Conservation (phyloP, 1,139 yeast genomes). For the Protomyces gravidus region DNA sequence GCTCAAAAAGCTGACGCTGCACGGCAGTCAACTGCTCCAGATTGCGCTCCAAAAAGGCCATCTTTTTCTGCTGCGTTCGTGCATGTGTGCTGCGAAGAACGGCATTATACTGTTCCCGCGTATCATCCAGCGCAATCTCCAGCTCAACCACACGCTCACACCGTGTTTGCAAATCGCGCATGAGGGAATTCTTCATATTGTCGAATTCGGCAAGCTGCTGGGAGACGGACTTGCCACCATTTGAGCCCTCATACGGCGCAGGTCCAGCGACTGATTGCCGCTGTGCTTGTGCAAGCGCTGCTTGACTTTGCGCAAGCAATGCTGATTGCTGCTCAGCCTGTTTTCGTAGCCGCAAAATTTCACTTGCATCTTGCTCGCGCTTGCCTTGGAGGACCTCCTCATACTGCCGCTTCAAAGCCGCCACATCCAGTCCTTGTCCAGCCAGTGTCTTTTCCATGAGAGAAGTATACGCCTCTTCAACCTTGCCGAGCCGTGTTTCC, state of each 20-base stretch:
- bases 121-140: conserved; percentile 45
- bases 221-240: conserved; percentile 13
- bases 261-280: not conserved
- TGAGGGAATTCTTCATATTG: conserved; percentile 41
- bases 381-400: not conserved
- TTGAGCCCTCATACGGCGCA: not conserved
- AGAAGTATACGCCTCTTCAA: conserved; percentile 6
- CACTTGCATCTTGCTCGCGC: conserved; percentile 3
- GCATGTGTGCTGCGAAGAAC: conserved; percentile 38
- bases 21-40: conserved; percentile 47
- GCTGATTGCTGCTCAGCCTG: conserved; percentile 27
- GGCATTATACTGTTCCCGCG: conserved; percentile 41
- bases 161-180: conserved; percentile 46
- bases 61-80: conserved; percentile 42
- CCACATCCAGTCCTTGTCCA: conserved; percentile 10
- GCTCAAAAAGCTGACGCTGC: conserved; percentile 48
- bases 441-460: conserved; percentile 17
- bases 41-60: conserved; percentile 47
- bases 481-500: conserved; percentile 10
- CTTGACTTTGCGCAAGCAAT: conserved; percentile 1
- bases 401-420: conserved; percentile 5
- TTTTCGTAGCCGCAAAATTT: conserved; percentile 29
- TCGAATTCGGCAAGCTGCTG: conserved; percentile 37
- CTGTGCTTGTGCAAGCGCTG: not conserved
- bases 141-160: conserved; percentile 46